Conservation (phyloP, 1,284 basidiomycete genomes). For the Ceratobasidium sp. region DNA sequence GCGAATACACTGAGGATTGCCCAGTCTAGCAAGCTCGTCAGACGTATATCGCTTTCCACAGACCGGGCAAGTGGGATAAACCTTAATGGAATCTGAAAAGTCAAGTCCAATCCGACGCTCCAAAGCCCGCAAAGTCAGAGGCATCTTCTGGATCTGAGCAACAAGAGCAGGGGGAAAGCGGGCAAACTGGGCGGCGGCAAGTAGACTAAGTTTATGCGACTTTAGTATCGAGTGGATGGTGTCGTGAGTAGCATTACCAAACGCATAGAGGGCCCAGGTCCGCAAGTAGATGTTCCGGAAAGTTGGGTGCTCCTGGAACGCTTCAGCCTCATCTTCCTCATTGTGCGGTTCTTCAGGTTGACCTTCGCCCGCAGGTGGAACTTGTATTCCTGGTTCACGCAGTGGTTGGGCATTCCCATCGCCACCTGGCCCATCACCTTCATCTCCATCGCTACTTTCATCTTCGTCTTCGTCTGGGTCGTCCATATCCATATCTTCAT, state of each 20-base stretch:
- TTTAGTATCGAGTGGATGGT: neutral
- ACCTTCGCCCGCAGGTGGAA: neutral
- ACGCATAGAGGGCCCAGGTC: slow-evolving; percentile 6
- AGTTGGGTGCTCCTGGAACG: neutral
- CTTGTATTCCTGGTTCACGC: neutral
- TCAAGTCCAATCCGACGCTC: slow-evolving; percentile 15
- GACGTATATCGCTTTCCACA: slow-evolving; percentile 23
- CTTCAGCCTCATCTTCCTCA: neutral
- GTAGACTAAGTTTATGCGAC: neutral
- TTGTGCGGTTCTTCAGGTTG: neutral
- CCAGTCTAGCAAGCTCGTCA: neutral
- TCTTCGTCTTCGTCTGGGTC: neutral
- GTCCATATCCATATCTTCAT: neutral
- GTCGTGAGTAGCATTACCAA: neutral
- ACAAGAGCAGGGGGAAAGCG: neutral
- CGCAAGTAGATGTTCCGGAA: slow-evolving; percentile 9
- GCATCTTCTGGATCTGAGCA: neutral
- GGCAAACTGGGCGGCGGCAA: neutral
- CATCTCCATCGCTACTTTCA: neutral
- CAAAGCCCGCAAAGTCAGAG: neutral
- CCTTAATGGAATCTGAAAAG: neutral
- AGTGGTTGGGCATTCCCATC: neutral
- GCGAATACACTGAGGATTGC: slow-evolving; percentile 4
- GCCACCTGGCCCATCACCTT: neutral
- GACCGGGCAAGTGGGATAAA: neutral